A percentile compares a stretch with the other conserved stretches of the same genome.
Conservation (phyloP, 2,329 filamentous ascomycete genomes). For the Chaetomium globosum region DNA sequence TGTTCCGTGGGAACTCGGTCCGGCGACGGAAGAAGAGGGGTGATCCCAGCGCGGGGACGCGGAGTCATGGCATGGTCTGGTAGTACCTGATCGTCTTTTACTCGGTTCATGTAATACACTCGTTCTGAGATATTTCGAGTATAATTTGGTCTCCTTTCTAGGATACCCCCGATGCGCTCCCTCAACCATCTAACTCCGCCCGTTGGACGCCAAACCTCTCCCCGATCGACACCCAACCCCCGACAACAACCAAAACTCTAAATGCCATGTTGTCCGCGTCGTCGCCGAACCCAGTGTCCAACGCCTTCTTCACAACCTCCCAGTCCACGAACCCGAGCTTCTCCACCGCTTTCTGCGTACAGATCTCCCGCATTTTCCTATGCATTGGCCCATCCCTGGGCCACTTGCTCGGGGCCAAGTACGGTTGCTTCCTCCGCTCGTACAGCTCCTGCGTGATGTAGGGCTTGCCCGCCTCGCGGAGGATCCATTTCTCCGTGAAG, state of each 20-base stretch:
- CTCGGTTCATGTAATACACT: background rate
- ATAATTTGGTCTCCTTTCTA: background rate
- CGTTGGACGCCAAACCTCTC: constrained; percentile 48
- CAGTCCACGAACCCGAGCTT: constrained; percentile 48
- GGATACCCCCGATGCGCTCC: background rate
- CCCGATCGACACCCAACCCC: constrained; percentile 50
- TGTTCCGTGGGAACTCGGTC: constrained; percentile 29
- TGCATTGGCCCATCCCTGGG: constrained; percentile 49
- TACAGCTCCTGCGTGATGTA: constrained; percentile 52
- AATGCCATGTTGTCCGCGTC: constrained; percentile 42
- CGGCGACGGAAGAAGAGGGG: constrained; percentile 30
- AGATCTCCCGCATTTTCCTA: constrained; percentile 38
- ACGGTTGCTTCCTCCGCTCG: constrained; percentile 52
- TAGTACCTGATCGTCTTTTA: background rate
- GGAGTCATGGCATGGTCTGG: constrained; percentile 31
- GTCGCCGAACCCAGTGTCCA: constrained; percentile 44
- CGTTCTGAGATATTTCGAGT: background rate
- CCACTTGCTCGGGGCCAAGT: constrained; percentile 50
- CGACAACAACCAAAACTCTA: constrained; percentile 45
- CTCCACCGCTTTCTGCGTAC: constrained; percentile 45
- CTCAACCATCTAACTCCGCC: constrained; percentile 30
- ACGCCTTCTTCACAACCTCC: constrained; percentile 40
- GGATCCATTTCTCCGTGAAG: constrained; percentile 54
- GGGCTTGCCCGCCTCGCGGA: constrained; percentile 53
- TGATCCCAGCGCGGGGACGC: constrained; percentile 24